Conservation (phyloP, 176 grass and related monocot species). For the Carex scoparia region DNA sequence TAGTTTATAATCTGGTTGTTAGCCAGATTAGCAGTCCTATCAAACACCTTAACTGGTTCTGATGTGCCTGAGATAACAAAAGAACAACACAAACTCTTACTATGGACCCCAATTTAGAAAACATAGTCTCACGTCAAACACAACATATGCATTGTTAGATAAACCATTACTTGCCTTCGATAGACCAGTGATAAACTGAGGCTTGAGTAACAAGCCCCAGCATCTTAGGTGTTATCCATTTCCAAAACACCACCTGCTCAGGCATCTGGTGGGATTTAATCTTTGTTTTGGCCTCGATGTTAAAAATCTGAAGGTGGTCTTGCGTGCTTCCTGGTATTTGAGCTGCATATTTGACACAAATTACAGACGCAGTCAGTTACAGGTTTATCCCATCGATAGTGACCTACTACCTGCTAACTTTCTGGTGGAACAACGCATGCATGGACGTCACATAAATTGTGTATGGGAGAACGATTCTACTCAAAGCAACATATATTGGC, state of each 20-base stretch:
- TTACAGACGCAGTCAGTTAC: conserved; percentile 1
- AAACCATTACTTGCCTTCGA: conserved; percentile 49
- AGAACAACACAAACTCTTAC: neutral
- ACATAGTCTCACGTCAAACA: neutral
- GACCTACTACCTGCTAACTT: neutral
- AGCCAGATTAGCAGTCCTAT: conserved; percentile 81
- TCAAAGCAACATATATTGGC: too few species aligned
- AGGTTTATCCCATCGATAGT: neutral
- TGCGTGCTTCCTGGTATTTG: conserved; percentile 84
- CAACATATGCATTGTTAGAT: neutral
- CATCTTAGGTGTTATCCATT: conserved; percentile 86
- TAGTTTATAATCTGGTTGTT: conserved; percentile 99
- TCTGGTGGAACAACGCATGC: neutral
- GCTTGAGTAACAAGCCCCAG: conserved; percentile 66
- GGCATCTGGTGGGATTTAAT: conserved; percentile 98
- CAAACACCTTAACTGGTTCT: conserved; percentile 90
- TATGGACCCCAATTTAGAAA: neutral
- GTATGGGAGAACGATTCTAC: too few species aligned
- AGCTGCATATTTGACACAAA: conserved; percentile 49
- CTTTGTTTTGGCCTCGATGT: conserved; percentile 93
- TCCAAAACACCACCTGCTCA: conserved; percentile 98
- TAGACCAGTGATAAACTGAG: conserved; percentile 96
- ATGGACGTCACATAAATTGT: neutral
- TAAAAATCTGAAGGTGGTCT: conserved; percentile 97
- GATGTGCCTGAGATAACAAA: conserved; percentile 52